These are phyloP conservation scores for Hanseniaspora mollemarum DNA, from an alignment of 805 yeast genomes.

Conservation along the genomic window DNA sequence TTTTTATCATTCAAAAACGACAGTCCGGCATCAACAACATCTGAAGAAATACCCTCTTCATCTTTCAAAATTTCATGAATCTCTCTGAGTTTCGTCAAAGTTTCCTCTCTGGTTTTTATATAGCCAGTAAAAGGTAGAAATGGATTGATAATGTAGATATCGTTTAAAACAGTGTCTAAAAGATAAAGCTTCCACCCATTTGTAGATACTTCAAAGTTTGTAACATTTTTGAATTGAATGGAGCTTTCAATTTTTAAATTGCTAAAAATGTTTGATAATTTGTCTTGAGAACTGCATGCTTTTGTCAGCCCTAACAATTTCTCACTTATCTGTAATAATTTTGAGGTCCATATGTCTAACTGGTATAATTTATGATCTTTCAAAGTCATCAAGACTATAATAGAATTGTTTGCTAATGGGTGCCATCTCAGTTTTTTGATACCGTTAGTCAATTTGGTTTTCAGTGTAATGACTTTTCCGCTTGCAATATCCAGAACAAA, in stretches of 20 bases:
- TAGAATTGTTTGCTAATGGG: slow-evolving; percentile 24
- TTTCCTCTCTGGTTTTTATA: background rate
- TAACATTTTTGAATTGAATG: slow-evolving; percentile 15
- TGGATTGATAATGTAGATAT: slow-evolving; percentile 53
- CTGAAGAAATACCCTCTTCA: background rate
- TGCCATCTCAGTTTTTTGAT: slow-evolving; percentile 38
- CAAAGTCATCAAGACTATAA: slow-evolving; percentile 9
- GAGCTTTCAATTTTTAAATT: background rate
- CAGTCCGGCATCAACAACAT: background rate
- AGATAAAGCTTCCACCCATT: slow-evolving; percentile 47
- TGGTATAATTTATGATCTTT: slow-evolving; percentile 22
- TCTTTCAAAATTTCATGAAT: background rate
- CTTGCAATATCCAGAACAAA: slow-evolving; percentile 19
- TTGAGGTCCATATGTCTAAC: slow-evolving; percentile 22
- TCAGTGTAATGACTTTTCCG: slow-evolving; percentile 13
- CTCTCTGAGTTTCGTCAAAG: background rate
- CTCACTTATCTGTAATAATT: background rate
- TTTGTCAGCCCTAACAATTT: background rate
- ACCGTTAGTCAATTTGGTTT: background rate
- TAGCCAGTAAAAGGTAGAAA: slow-evolving; percentile 36
- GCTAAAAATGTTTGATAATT: background rate
- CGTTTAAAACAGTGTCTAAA: slow-evolving; percentile 42
- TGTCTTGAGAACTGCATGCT: background rate
- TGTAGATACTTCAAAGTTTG: slow-evolving; percentile 25
- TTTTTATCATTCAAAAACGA: background rate